phyloP scores from a whole-genome alignment of 352 stramenopile genomes.

The Phytophthora megakarya region DNA sequence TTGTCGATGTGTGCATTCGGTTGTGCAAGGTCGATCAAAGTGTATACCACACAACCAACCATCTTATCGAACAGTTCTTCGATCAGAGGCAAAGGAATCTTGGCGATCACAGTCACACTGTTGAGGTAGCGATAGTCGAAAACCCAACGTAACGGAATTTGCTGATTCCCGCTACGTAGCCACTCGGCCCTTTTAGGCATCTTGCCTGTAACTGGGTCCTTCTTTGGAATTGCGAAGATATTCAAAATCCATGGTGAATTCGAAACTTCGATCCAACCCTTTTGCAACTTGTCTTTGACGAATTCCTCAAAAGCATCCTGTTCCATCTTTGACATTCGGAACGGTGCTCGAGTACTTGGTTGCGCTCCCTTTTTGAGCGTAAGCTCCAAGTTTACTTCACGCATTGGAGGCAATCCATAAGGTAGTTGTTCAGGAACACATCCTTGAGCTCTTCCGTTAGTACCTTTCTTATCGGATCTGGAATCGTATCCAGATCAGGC shows the following conservation, averaged over 20 bases:
- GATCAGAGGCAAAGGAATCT: constrained; percentile 24
- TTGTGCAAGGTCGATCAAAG: too few relatives aligned
- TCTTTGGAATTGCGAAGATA: too few relatives aligned
- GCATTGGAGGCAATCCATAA: constrained; percentile 8
- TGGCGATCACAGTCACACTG: constrained; percentile 6
- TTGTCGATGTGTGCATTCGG: too few relatives aligned
- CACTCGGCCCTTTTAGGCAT: constrained; percentile 8
- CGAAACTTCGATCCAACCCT: constrained; percentile 10
- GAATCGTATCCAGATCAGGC: too few relatives aligned
- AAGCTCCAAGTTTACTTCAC: constrained; percentile 20
- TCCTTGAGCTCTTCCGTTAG: too few relatives aligned
- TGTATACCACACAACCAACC: too few relatives aligned
- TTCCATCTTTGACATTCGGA: constrained; percentile 20
- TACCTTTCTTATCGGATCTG: too few relatives aligned
- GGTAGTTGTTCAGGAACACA: constrained; percentile 21
- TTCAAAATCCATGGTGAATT: too few relatives aligned
- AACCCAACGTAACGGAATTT: constrained; percentile 14
- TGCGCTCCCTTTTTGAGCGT: constrained; percentile 15
- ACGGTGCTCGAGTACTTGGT: constrained; percentile 11
- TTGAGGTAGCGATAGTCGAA: constrained; percentile 26
- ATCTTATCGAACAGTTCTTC: constrained; percentile 13
- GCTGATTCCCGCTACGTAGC: constrained; percentile 13
- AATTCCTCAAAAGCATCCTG: constrained; percentile 15
- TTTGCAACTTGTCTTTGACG: constrained; percentile 16
- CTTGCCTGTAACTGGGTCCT: too few relatives aligned